phyloP scores from a whole-genome alignment of 1,284 basidiomycete species.

The Gomphus bonarii region DNA sequence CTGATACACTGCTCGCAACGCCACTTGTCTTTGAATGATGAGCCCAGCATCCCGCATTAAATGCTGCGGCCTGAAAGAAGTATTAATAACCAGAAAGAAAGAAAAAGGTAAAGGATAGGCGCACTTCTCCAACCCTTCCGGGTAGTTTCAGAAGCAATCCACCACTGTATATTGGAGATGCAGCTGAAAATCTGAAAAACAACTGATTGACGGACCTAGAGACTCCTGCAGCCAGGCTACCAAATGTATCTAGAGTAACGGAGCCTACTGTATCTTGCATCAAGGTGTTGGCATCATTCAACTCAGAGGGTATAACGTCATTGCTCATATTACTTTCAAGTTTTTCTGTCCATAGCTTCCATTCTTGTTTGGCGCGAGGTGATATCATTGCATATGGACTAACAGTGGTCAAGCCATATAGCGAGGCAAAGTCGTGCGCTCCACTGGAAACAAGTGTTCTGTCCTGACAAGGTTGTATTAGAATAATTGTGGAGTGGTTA shows the following conservation, averaged over 20 bases:
- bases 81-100: constrained; percentile 23
- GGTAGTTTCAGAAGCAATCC: constrained; percentile 61
- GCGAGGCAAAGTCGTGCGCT: constrained; percentile 37
- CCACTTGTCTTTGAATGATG: constrained; percentile 15
- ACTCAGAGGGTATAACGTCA: constrained; percentile 9
- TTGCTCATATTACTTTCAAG: constrained; percentile 21
- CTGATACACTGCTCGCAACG: constrained; percentile 62
- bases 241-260: constrained; percentile 36
- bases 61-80: constrained; percentile 27
- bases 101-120: constrained; percentile 51
- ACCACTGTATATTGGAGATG: constrained; percentile 34
- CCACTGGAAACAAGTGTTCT: constrained; percentile 43
- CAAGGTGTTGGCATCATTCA: constrained; percentile 18
- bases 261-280: constrained; percentile 73
- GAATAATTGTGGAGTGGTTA: not conserved
- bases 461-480: not conserved
- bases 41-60: constrained; percentile 55
- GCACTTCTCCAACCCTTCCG: constrained; percentile 62
- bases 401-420: constrained; percentile 25
- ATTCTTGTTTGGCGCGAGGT: constrained; percentile 38
- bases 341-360: constrained; percentile 47
- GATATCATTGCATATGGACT: constrained; percentile 35
- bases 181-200: constrained; percentile 1
- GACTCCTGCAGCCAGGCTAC: constrained; percentile 54
- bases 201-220: constrained; percentile 42